Evolutionary conservation across 148 eudicot genomes (phyloP), one percentile per base, ranked within the genome.

Genomic region (Dianthus caryophyllus): DNA sequence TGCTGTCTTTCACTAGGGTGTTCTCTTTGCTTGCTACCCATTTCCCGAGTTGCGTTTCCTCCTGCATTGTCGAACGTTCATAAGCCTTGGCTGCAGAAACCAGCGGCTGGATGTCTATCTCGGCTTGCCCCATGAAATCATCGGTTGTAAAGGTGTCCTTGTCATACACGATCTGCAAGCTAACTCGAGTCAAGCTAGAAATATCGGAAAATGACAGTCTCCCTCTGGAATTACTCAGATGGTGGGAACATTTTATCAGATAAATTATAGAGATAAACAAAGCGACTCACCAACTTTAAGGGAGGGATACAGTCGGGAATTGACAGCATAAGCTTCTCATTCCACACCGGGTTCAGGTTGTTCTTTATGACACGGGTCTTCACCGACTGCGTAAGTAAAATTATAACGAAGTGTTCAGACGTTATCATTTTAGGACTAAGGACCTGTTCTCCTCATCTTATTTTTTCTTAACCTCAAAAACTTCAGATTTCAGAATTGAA

Each of bases 51-150:
- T 76, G 88, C 22, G 76, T 79, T 29, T 85, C 66, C 64, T 82
- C 90, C 17, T 36, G 63, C 6, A 70, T 31, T 16, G 77, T 39
- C 6, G 86, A 75, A 22, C 27, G 59, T 75, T 94, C 99, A 1
- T 78, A 70, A 14, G 90, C 96, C 75, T 79, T 85, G 13, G 99
- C 92, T 59, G 97, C 99, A 50, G 96, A 61, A 39, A 94, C 85
- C 67, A 94, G 68, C 9, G 99, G 97, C 46, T 88, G 87, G 62
- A 94, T 94, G 67, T 90, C 90, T 30, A 94, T 86, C 74, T 90
- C 99, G 1, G 97, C 99, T 44, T 90, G 88, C 30, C 99, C 99
- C 99, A 94, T 94, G 64, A 86, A 90, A 73, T 94, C 99, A 51
- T 94, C 99, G 9, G 88, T 75, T 18, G 87, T 73, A 77, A 94